Evolutionary conservation across 2,329 filamentous ascomycete species (phyloP), one percentile per base, ranked within the genome.

Genomic region (Fusarium sp.): DNA sequence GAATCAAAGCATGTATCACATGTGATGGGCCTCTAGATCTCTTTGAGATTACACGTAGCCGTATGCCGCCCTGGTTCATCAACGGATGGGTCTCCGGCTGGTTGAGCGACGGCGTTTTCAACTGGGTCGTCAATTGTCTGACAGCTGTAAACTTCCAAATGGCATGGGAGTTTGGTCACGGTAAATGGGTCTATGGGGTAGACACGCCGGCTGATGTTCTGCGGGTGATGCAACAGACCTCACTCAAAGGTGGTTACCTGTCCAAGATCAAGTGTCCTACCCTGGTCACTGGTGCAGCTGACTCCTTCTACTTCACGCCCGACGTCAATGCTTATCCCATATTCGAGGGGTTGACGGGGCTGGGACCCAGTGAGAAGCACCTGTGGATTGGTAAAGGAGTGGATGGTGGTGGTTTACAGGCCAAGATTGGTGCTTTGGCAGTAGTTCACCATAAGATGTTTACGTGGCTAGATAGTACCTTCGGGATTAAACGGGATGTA

Each of bases 1-100:
- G 83, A 1, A 73, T 84, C 75, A 80, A 79, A 56, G 83, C 82
- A 0, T 83, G 79, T 59, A 71, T 84, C 6, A 67, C 76, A 7
- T 70, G 80, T 8, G 73, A 76, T 44, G 65, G 68, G 3, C 67
- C 73, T 17, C 70, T 71, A 32, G 65, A 69, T 45, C 56, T 78
- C 24, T 74, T 64, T 45, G 70, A 74, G 30, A 71, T 77, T 24
- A 71, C 65, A 1, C 70, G 65, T 6, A 71, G 69, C 8, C 73
- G 73, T 3, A 69, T 76, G 19, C 71, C 75, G 0, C 50, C 55
- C 15, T 52, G 65, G 19, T 75, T 77, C 50, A 52, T 76, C n/a
- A 66, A 67, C 8, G 44, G 41, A 0, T 67, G 56, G 57, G 24
- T 52, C 3, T 55, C 44, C 1, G 76, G 76, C 1, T 74, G 70